Evolutionary conservation across 352 stramenopile species (phyloP).

Genomic region (Phytophthora foliorum): DNA sequence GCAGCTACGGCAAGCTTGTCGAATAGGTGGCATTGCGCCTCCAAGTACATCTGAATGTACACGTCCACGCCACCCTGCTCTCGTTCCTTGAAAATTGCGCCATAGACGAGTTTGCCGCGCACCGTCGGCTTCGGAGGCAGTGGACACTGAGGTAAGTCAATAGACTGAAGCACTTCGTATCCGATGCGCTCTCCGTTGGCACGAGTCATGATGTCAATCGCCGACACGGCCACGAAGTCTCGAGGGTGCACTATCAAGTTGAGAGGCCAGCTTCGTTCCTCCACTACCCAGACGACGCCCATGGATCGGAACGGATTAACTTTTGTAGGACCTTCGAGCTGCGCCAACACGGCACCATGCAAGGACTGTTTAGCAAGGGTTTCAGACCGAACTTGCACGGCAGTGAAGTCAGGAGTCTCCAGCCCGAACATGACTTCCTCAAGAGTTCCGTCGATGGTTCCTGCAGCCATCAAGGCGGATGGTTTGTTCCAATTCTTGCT

Average conservation of each 20-base stretch:
- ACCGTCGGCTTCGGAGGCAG: constrained; percentile 21
- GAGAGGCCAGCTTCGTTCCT: constrained; percentile 12
- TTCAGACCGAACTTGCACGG: constrained; percentile 25
- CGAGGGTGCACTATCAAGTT: constrained; percentile 28
- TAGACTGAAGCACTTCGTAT: constrained; percentile 56
- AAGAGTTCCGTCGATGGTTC: constrained; percentile 11
- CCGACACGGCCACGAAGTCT: constrained; percentile 38
- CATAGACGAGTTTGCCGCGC: constrained; percentile 12
- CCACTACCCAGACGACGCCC: constrained; percentile 29
- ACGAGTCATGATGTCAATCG: constrained; percentile 30
- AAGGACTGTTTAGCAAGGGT: background rate
- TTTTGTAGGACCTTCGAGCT: constrained; percentile 29
- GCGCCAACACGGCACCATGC: constrained; percentile 26
- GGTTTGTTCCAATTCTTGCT: constrained; percentile 19
- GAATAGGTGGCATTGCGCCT: constrained; percentile 3
- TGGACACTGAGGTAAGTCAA: constrained; percentile 31
- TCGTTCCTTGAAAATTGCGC: constrained; percentile 11
- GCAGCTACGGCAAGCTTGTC: constrained; percentile 14
- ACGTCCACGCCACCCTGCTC: constrained; percentile 17
- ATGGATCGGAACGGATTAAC: constrained; percentile 43
- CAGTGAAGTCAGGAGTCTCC: constrained; percentile 13
- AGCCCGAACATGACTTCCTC: constrained; percentile 29
- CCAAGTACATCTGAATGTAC: constrained; percentile 22
- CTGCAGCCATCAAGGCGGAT: constrained; percentile 16
- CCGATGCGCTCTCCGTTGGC: constrained; percentile 37